A percentile compares a stretch with the other conserved stretches of the same genome.
Conservation (phyloP, 371 early-diverging fungal genomes). For the Encephalitozoon romaleae region DNA sequence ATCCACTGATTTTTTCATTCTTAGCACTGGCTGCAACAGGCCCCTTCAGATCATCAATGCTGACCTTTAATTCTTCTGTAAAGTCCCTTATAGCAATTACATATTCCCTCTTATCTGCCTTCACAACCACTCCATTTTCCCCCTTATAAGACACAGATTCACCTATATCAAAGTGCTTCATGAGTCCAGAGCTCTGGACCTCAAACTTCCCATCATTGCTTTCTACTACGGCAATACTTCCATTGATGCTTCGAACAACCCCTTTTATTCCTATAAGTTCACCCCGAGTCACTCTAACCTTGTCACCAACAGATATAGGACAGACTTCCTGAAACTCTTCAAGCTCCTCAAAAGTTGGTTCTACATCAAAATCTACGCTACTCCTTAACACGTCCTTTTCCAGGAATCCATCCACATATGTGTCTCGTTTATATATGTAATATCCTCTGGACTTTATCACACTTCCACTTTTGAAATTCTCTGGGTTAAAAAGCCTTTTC, state of each 20-base stretch:
- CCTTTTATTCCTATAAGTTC: conserved; percentile 74
- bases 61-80: conserved; percentile 52
- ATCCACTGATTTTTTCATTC: conserved; percentile 64
- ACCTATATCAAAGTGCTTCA: conserved; percentile 74
- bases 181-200: conserved; percentile 63
- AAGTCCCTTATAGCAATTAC: conserved; percentile 51
- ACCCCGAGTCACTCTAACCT: conserved; percentile 75
- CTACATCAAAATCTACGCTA: conserved; percentile 69
- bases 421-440: conserved; percentile 70
- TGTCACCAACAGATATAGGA: conserved; percentile 71
- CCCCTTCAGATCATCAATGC: conserved; percentile 62
- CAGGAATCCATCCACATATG: conserved; percentile 75
- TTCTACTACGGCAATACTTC: conserved; percentile 63
- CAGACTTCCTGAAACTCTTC: conserved; percentile 63
- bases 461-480: conserved; percentile 37
- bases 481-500: conserved; percentile 53
- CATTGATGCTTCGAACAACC: conserved; percentile 66
- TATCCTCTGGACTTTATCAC: conserved; percentile 63
- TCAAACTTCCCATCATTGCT: conserved; percentile 60
- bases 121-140: conserved; percentile 69
- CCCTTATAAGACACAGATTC: conserved; percentile 63
- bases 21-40: conserved; percentile 65
- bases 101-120: conserved; percentile 68
- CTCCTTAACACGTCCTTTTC: conserved; percentile 73
- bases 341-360: conserved; percentile 76